Evolutionary conservation across 495 filamentous ascomycete species (phyloP), one percentile per base, ranked within the genome.

Genomic region (Daldinia caldariorum): DNA sequence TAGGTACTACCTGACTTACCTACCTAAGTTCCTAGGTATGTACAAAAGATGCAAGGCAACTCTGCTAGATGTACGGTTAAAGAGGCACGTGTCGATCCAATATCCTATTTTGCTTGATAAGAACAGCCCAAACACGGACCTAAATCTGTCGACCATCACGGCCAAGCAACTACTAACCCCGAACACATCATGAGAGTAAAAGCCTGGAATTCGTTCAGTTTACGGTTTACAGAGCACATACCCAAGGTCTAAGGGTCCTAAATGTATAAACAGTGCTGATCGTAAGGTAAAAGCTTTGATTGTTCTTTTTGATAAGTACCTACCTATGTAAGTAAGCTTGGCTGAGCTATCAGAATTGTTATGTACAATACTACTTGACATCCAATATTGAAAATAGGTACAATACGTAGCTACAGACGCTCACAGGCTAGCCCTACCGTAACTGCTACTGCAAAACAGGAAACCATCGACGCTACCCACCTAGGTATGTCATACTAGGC

Each of bases 391-490:
- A 10, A 10, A 35, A 3, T 14, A 31, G 26, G 37, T 59, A 62
- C 47, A 45, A n/a, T n/a, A n/a, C n/a, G 8, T 14, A 31, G 26
- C 45, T 59, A 62, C 47, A 45, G 37, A 31, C 57, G 32, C 50
- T 70, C 31, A 61, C 67, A 70, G 61, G 67, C 67, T 65, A 65
- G 61, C 61, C 67, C 35, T 70, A 70, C 45, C 56, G 29, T 38
- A 38, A 45, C 4, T 41, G 49, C 29, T 58, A 58, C 22, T 50
- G 35, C 58, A 59, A 10, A 39, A 51, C 47, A 22, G 58, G 65
- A 62, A 59, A 57, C 56, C 41, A 63, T 63, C 59, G 55, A 59
- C 53, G 35, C 54, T 67, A 59, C 34, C 18, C 59, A n/a, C n/a
- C n/a, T n/a, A n/a, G n/a, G n/a, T n/a, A n/a, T n/a, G n/a, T n/a